Conservation (phyloP, 2,329 filamentous ascomycete genomes). For the Aspergillus sp. region DNA sequence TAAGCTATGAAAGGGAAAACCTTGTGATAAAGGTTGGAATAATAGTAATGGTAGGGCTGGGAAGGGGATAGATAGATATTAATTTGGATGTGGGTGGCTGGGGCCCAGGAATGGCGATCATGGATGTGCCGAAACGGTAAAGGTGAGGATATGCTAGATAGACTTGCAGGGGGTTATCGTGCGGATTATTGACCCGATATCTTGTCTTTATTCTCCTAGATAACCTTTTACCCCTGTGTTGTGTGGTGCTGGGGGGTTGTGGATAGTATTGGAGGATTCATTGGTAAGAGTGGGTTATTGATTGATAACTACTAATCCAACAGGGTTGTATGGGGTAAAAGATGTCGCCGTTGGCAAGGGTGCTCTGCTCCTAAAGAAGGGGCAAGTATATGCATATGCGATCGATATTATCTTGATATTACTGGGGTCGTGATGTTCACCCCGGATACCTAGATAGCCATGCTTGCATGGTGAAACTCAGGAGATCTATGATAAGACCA, state of each 20-base stretch:
- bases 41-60: neutral
- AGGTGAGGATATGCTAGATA: neutral
- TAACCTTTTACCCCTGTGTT: neutral
- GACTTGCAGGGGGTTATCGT: conserved; percentile 5
- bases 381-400: neutral
- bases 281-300: neutral
- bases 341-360: neutral
- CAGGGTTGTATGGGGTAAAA: neutral
- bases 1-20: neutral
- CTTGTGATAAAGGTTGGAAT: neutral
- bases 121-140: neutral
- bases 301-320: neutral
- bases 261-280: neutral
- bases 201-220: neutral
- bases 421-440: too few relatives aligned
- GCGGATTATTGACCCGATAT: conserved; percentile 1
- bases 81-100: neutral
- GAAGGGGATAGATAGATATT: neutral
- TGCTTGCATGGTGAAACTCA: neutral
- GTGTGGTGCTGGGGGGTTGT: neutral
- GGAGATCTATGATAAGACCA: neutral
- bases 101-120: neutral
- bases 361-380: neutral
- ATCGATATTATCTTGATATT: neutral
- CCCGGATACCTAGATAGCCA: too few relatives aligned